These are phyloP conservation scores for Kurtzmaniella quercitrusa DNA, from an alignment of 1,139 yeast species.

Conservation along the genomic window DNA sequence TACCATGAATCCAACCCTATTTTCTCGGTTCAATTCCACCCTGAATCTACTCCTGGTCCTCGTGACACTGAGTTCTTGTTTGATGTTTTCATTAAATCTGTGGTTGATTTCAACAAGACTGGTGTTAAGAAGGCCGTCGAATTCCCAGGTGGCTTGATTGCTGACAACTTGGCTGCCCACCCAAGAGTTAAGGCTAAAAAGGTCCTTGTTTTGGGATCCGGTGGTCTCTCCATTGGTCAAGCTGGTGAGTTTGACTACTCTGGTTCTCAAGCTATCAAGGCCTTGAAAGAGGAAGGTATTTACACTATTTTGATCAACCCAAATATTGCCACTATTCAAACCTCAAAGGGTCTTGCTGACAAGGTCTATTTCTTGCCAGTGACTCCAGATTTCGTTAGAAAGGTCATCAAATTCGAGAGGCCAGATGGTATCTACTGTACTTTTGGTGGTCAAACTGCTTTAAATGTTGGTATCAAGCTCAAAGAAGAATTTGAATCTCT, in stretches of 20 bases:
- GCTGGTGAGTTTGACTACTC: constrained; percentile 99
- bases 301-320: constrained; percentile 95
- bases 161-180: constrained; percentile 64
- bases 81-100: constrained; percentile 86
- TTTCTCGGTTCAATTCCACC: constrained; percentile 99
- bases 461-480: constrained; percentile 90
- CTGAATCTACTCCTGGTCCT: constrained; percentile 99
- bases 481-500: constrained; percentile 89
- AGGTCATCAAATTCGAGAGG: constrained; percentile 88
- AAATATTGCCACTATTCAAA: constrained; percentile 97
- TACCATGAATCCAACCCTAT: constrained; percentile 83
- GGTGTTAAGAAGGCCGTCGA: constrained; percentile 65
- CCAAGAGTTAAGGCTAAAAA: constrained; percentile 86
- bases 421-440: constrained; percentile 98
- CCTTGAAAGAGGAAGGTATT: constrained; percentile 95
- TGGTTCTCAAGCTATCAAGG: constrained; percentile 92
- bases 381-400: constrained; percentile 91
- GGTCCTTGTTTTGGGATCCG: constrained; percentile 94
- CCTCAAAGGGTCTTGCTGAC: constrained; percentile 96
- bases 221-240: constrained; percentile 98
- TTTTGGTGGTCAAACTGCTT: constrained; percentile 98
- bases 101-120: constrained; percentile 53
- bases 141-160: constrained; percentile 86
- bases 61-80: constrained; percentile 97
- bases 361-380: constrained; percentile 97